Evolutionary conservation across 2,329 filamentous ascomycete species (phyloP).

Genomic region (Sporothrix pseudoabietina): DNA sequence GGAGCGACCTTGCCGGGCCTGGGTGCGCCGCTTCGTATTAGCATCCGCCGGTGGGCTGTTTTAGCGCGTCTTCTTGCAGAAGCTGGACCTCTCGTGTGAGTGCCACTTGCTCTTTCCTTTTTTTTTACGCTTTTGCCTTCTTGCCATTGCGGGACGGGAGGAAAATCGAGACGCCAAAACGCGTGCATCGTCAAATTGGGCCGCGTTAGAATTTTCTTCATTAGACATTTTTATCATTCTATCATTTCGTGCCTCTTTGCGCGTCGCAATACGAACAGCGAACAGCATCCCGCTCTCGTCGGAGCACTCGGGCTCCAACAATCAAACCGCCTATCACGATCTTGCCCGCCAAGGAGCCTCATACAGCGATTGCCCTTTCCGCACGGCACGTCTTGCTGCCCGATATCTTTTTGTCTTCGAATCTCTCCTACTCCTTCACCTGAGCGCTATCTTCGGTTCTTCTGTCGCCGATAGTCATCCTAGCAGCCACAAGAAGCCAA

Average conservation of each 20-base stretch:
- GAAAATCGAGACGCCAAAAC: not conserved
- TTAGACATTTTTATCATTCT: not conserved
- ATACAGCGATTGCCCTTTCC: not conserved
- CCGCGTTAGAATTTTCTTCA: not conserved
- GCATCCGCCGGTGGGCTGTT: constrained; percentile 20
- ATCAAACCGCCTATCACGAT: constrained; percentile 7
- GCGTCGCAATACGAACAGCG: not conserved
- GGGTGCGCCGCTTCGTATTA: constrained; percentile 20
- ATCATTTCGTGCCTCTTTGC: not conserved
- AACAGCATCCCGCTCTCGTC: not conserved
- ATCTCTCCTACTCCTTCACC: not conserved
- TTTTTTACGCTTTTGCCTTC: not conserved
- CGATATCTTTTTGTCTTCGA: not conserved
- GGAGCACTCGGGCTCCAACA: not conserved
- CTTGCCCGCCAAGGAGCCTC: not conserved
- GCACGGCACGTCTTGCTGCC: constrained; percentile 2
- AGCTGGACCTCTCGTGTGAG: not conserved
- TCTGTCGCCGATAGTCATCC: not conserved
- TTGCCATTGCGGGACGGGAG: not conserved
- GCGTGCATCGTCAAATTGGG: not conserved
- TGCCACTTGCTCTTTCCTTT: not conserved
- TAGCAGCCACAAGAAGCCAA: not conserved
- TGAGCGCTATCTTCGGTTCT: constrained; percentile 1
- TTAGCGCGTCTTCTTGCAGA: constrained; percentile 23
- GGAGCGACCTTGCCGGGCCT: constrained; percentile 21